These are phyloP conservation scores for Fraxinus excelsior DNA, from an alignment of 257 asterid genomes.

Conservation along the genomic window DNA sequence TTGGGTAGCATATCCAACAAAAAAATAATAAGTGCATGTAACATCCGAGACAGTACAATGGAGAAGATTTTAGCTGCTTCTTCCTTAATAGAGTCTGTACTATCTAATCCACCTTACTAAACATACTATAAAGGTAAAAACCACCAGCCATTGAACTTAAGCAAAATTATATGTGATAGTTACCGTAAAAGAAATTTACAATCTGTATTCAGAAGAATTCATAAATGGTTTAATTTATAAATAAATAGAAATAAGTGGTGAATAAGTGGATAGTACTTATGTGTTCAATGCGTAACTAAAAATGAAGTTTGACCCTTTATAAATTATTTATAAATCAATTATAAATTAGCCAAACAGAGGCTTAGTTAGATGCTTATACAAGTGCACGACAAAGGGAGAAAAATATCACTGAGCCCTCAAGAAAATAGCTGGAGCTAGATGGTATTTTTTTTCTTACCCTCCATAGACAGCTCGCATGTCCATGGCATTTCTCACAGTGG, in stretches of 20 bases:
- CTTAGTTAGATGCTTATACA: not conserved
- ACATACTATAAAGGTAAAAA: not conserved
- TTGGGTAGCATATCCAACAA: not conserved
- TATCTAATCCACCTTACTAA: not conserved
- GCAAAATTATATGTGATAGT: not conserved
- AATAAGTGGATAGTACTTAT: too few relatives aligned
- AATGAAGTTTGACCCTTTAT: too few relatives aligned
- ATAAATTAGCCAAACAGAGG: too few relatives aligned
- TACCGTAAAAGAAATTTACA: not conserved
- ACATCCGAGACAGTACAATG: not conserved
- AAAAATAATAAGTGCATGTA: not conserved
- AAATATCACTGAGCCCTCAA: not conserved
- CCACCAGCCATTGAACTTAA: not conserved
- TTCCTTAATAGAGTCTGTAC: not conserved
- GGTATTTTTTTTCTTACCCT: constrained; percentile 60
- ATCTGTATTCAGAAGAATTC: too few relatives aligned
- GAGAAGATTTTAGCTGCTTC: not conserved
- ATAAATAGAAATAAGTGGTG: too few relatives aligned
- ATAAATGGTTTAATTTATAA: too few relatives aligned
- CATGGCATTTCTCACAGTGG: constrained; percentile 89
- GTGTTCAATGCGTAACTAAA: too few relatives aligned
- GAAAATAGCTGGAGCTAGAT: not conserved
- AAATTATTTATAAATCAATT: too few relatives aligned
- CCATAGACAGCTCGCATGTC: constrained; percentile 98
- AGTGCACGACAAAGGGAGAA: not conserved